Evolutionary conservation across 1,284 basidiomycete genomes (phyloP), one percentile per base, ranked within the genome.

Genomic region (Rhodotorula sp.): DNA sequence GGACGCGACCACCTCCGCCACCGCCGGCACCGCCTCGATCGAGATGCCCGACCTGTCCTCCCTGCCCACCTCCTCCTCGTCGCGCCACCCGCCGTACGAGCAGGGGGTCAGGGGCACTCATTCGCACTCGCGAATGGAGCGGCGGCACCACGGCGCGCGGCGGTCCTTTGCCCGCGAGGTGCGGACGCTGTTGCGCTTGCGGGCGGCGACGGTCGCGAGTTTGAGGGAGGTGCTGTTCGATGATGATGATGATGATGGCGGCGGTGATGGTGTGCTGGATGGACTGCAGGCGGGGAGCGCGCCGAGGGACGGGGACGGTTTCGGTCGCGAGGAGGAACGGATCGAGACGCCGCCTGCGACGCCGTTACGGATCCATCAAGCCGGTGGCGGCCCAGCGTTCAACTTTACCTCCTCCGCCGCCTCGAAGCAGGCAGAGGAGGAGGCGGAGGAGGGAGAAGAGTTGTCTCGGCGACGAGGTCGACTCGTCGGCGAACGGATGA

Each of bases 121-220:
- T 34, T 34, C 34, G 34, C 34, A 34, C 34, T 34, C 34, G 34
- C 34, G 34, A 34, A 34, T 34, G 34, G 34, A 34, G 34, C 34
- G 34, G 34, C 34, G 52, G 29, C 52, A 16, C 26, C 58, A 21
- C 3, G 15, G n/a, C 20, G 49, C 49, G 12, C 49, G 31, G 6
- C 23, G 34, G 21, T 62, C 60, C 2, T 59, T 66, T 29, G 70
- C 66, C 8, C 20, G 62, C 16, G 66, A 65, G 10, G 54, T 72
- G 2, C 47, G 70, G 4, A 26, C 59, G 6, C 58, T 72, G 7
- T 52, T 72, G 16, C 47, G 58, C 18, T 48, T 72, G 6, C 16
- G 70, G 16, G 58, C 29, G 23, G 61, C 68, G 47, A 66, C 67
- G 29, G 70, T 72, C 57, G 60, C 64, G 3, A 54, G 59, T 12